phyloP scores from a whole-genome alignment of 768 basidiomycete genomes.

The Kwoniella dejecticola region DNA sequence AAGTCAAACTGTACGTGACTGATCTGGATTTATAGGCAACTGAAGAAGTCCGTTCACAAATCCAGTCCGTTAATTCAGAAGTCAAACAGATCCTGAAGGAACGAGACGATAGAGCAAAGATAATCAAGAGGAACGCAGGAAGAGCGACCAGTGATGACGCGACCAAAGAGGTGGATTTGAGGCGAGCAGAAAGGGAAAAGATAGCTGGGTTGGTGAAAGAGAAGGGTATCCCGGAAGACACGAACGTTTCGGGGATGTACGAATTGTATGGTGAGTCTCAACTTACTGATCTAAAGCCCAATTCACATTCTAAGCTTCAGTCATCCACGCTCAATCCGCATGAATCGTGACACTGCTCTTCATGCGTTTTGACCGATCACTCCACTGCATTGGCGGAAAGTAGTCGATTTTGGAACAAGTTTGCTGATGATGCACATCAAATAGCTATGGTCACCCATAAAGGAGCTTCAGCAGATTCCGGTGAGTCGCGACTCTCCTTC shows the following conservation, averaged over 20 bases:
- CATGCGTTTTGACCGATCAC: too few species aligned
- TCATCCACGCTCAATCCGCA: too few species aligned
- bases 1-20: too few species aligned
- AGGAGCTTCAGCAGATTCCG: constrained; percentile 88
- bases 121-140: constrained; percentile 61
- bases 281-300: too few species aligned
- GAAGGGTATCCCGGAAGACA: constrained; percentile 62
- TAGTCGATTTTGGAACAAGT: too few species aligned
- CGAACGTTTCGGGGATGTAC: constrained; percentile 76
- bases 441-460: constrained; percentile 94
- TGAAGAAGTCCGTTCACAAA: constrained; percentile 71
- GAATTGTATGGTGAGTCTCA: constrained; percentile 79
- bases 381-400: too few species aligned
- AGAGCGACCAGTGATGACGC: constrained; percentile 20
- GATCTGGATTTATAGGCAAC: constrained; percentile 57
- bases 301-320: too few species aligned
- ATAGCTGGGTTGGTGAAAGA: constrained; percentile 63
- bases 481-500: too few species aligned
- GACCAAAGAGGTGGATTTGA: constrained; percentile 49
- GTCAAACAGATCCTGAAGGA: constrained; percentile 82
- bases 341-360: too few species aligned
- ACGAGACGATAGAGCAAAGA: constrained; percentile 74
- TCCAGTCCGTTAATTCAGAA: constrained; percentile 70
- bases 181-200: constrained; percentile 64
- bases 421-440: constrained; percentile 13